These are phyloP conservation scores for Phytopythium litorale DNA, from an alignment of 352 stramenopile species.

Conservation along the genomic window DNA sequence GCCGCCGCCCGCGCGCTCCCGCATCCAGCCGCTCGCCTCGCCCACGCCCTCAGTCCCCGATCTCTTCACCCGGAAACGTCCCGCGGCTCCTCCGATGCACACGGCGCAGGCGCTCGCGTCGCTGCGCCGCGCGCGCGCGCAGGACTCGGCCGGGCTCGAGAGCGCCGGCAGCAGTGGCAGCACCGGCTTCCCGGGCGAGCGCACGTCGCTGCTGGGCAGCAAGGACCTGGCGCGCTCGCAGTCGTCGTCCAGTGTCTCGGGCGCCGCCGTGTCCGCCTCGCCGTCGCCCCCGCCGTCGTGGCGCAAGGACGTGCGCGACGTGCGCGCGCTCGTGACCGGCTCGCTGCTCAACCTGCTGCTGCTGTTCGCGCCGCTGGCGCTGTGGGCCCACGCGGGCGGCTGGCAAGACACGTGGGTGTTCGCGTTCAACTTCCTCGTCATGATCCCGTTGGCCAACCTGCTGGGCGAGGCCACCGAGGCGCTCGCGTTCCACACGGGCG, in stretches of 20 bases:
- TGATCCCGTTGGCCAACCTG: slow-evolving; percentile 94
- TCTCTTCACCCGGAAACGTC: not conserved
- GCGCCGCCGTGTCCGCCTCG: not conserved
- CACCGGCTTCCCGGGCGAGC: slow-evolving; percentile 23
- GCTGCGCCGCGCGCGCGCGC: slow-evolving; percentile 48
- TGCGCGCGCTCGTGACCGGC: slow-evolving; percentile 37
- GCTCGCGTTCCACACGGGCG: slow-evolving; percentile 94
- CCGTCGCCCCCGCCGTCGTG: slow-evolving; percentile 9
- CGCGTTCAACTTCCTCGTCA: slow-evolving; percentile 95
- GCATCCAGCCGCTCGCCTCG: not conserved
- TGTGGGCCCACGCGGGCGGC: slow-evolving; percentile 54
- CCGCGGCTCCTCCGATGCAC: slow-evolving; percentile 34
- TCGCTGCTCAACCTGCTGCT: slow-evolving; percentile 74
- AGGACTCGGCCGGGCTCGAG: slow-evolving; percentile 14
- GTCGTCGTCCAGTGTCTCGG: slow-evolving; percentile 4
- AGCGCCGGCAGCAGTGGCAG: slow-evolving; percentile 10
- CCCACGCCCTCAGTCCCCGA: not conserved
- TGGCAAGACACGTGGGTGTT: slow-evolving; percentile 89
- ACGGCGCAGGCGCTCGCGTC: slow-evolving; percentile 56
- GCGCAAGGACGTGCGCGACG: slow-evolving; percentile 37
- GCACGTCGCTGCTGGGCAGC: slow-evolving; percentile 29
- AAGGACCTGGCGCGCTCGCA: slow-evolving; percentile 12
- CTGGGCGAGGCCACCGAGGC: slow-evolving; percentile 97
- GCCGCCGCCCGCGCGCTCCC: not conserved
- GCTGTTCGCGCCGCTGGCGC: slow-evolving; percentile 45